Percentiles rank a stretch among this genome's conserved stretches.
Conservation (phyloP, 768 basidiomycete species). For the Hirschioporus abietinus region DNA sequence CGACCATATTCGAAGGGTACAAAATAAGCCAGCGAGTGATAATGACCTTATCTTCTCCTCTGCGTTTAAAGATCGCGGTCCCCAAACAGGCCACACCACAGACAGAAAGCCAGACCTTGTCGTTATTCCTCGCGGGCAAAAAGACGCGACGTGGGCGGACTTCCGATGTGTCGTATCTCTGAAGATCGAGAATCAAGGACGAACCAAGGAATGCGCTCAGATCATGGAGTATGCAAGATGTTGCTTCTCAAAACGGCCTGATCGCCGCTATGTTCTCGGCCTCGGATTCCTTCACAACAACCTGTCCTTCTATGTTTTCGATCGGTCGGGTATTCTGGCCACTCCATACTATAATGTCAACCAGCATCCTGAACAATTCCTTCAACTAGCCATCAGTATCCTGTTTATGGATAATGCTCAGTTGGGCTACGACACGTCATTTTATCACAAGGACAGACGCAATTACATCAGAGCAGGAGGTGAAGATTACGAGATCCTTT, state of each 20-base stretch:
- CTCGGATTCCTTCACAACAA: neutral
- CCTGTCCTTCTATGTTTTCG: slow-evolving; percentile 1
- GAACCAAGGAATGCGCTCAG: neutral
- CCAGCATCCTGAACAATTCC: neutral
- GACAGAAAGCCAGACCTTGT: too few relatives aligned
- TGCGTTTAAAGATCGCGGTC: neutral
- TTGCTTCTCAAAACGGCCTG: neutral
- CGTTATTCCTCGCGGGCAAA: neutral
- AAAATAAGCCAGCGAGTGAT: neutral
- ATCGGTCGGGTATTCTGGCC: neutral
- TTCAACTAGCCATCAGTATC: neutral
- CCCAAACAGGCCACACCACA: neutral
- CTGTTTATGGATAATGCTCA: neutral
- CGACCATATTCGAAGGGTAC: neutral
- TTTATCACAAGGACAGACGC: neutral
- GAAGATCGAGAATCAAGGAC: neutral
- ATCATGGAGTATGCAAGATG: neutral
- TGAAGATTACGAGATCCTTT: neutral
- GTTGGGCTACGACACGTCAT: neutral
- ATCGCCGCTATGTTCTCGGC: neutral
- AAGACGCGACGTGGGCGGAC: neutral
- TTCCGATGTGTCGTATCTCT: neutral
- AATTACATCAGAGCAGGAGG: neutral
- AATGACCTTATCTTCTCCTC: neutral
- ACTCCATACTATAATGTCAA: neutral